Conservation (phyloP, 345 rosid species). For the Brassica cretica region DNA sequence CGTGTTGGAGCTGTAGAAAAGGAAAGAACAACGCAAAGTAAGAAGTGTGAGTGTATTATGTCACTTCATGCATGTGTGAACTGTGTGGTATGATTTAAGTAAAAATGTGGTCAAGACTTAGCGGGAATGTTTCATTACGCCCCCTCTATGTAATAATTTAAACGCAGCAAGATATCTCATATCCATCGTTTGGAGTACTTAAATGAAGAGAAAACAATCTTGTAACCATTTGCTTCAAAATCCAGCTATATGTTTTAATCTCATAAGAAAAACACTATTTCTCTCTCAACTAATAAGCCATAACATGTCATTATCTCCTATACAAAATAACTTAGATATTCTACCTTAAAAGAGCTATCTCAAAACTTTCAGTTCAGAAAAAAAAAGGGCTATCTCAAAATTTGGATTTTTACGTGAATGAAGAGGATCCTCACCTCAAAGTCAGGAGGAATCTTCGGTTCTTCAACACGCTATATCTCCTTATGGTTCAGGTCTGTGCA, state of each 20-base stretch:
- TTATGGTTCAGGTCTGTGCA: constrained; percentile 66
- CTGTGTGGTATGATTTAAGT: constrained; percentile 38
- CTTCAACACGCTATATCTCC: constrained; percentile 86
- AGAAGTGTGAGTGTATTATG: constrained; percentile 36
- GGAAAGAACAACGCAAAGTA: constrained; percentile 22
- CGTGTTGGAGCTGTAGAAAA: constrained; percentile 84
- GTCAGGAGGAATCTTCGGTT: constrained; percentile 69
- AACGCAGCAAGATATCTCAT: constrained; percentile 14
- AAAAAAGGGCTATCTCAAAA: background rate
- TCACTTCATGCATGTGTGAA: constrained; percentile 39
- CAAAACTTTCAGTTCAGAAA: background rate
- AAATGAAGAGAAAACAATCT: background rate
- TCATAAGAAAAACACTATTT: constrained; percentile 3
- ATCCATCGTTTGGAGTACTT: constrained; percentile 7
- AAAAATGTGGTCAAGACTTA: constrained; percentile 30
- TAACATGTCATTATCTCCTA: background rate
- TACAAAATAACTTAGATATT: constrained; percentile 13
- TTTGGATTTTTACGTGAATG: background rate
- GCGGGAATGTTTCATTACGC: constrained; percentile 33
- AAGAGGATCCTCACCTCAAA: constrained; percentile 54
- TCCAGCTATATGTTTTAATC: background rate
- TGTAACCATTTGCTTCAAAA: constrained; percentile 12
- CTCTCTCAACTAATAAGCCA: background rate
- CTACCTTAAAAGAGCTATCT: background rate
- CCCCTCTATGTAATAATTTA: constrained; percentile 39